Conservation (phyloP, 2,329 filamentous ascomycete species). For the Talaromyces sp. region DNA sequence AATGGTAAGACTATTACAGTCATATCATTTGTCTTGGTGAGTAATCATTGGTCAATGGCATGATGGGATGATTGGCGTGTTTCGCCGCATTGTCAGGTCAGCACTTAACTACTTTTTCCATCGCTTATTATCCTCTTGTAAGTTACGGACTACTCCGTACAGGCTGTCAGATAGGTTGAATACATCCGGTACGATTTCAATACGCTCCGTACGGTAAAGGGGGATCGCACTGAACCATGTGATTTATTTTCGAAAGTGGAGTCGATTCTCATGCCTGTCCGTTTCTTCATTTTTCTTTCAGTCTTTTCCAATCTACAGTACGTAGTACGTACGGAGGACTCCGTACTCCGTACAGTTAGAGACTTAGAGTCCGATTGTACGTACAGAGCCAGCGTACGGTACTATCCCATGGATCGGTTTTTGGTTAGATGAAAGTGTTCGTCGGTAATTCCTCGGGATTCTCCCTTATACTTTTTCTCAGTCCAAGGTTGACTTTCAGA, state of each 20-base stretch:
- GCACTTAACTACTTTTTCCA: too few species aligned
- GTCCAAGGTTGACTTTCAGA: not conserved
- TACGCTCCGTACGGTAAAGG: not conserved
- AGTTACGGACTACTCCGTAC: too few species aligned
- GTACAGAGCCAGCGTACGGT: too few species aligned
- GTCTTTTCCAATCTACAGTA: not conserved
- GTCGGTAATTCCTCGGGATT: conserved; percentile 1
- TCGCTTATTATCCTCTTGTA: too few species aligned
- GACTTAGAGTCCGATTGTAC: not conserved
- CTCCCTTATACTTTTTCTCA: not conserved
- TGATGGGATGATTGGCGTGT: too few species aligned
- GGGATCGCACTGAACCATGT: not conserved
- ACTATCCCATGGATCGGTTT: too few species aligned
- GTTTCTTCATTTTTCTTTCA: not conserved
- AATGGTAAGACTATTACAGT: not conserved
- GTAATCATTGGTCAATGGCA: too few species aligned
- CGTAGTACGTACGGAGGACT: too few species aligned
- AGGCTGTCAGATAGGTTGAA: not conserved
- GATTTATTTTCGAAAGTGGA: conserved; percentile 1
- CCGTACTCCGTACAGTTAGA: too few species aligned
- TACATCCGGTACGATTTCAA: not conserved
- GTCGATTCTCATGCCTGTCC: conserved; percentile 1
- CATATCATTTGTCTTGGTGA: not conserved
- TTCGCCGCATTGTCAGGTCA: too few species aligned
- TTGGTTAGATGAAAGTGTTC: too few species aligned